A percentile compares a stretch with the other conserved stretches of the same genome.
Conservation (phyloP, 2,329 filamentous ascomycete genomes). For the Trichophyton verrucosum region DNA sequence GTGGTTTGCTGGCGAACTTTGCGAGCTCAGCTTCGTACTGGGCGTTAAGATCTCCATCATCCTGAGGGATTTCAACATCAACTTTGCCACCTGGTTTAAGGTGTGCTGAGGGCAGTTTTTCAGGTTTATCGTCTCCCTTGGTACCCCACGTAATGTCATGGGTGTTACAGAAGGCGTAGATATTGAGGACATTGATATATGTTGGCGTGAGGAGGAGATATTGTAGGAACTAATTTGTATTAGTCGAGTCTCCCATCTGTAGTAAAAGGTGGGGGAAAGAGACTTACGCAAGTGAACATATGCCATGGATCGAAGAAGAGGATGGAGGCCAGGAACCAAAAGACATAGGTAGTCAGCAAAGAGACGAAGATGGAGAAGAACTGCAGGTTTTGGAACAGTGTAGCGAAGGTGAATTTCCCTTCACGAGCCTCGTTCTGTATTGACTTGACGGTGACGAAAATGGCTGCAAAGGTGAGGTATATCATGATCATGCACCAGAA, state of each 20-base stretch:
- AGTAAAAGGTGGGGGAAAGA: slow-evolving; percentile 4
- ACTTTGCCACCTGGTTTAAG: slow-evolving; percentile 93
- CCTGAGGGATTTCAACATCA: slow-evolving; percentile 70
- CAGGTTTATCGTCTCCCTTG: slow-evolving; percentile 92
- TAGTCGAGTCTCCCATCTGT: background rate
- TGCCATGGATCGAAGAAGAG: slow-evolving; percentile 98
- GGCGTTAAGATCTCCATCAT: slow-evolving; percentile 87
- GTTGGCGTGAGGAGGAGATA: slow-evolving; percentile 91
- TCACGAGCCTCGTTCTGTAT: slow-evolving; percentile 57
- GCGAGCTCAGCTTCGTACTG: slow-evolving; percentile 80
- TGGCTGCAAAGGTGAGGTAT: slow-evolving; percentile 85
- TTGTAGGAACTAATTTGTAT: slow-evolving; percentile 57
- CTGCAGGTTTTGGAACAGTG: slow-evolving; percentile 73
- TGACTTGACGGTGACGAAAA: slow-evolving; percentile 84
- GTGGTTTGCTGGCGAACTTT: slow-evolving; percentile 61
- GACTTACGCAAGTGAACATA: slow-evolving; percentile 67
- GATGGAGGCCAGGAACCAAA: slow-evolving; percentile 83
- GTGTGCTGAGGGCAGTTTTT: slow-evolving; percentile 76
- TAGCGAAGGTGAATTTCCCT: slow-evolving; percentile 53
- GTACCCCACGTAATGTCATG: slow-evolving; percentile 98
- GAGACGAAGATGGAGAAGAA: slow-evolving; percentile 94
- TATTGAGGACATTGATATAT: slow-evolving; percentile 97
- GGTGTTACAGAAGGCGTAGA: slow-evolving; percentile 97
- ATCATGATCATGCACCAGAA: slow-evolving; percentile 97
- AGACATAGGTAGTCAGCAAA: slow-evolving; percentile 77